phyloP scores from a whole-genome alignment of 2,329 filamentous ascomycete genomes.

The Botrytis paeoniae region DNA sequence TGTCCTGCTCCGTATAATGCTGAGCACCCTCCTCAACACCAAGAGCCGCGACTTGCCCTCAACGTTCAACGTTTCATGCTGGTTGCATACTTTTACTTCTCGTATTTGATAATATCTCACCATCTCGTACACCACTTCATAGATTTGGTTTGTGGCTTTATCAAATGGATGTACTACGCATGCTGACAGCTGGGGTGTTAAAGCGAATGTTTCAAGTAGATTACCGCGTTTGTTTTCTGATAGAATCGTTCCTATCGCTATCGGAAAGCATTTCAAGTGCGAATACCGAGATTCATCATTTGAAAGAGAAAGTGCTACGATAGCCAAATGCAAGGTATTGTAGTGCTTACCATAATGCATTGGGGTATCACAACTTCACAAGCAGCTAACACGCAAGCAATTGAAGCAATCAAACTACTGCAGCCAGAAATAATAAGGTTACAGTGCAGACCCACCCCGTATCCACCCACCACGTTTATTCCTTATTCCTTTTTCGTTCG shows the following conservation, averaged over 20 bases:
- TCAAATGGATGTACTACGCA: not conserved
- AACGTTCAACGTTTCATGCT: not conserved
- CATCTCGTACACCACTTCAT: not conserved
- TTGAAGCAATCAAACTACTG: not conserved
- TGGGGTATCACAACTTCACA: not conserved
- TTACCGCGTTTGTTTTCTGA: not conserved
- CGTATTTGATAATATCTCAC: not conserved
- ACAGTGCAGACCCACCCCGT: conserved; percentile 3
- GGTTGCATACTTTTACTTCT: not conserved
- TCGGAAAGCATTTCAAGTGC: not conserved
- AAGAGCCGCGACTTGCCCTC: conserved; percentile 5
- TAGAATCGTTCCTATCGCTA: not conserved
- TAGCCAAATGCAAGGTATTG: conserved; percentile 1
- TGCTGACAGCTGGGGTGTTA: not conserved
- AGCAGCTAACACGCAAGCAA: not conserved
- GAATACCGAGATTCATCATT: not conserved
- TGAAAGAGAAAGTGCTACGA: not conserved
- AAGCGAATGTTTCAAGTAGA: not conserved
- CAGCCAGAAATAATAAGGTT: conserved; percentile 10
- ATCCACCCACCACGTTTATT: conserved; percentile 13
- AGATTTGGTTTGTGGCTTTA: not conserved
- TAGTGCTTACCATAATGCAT: not conserved
- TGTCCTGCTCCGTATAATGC: not conserved
- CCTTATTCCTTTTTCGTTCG: conserved; percentile 8
- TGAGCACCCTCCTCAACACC: not conserved